phyloP scores from a whole-genome alignment of 2,329 filamentous ascomycete genomes.

The Escovopsis weberi region DNA sequence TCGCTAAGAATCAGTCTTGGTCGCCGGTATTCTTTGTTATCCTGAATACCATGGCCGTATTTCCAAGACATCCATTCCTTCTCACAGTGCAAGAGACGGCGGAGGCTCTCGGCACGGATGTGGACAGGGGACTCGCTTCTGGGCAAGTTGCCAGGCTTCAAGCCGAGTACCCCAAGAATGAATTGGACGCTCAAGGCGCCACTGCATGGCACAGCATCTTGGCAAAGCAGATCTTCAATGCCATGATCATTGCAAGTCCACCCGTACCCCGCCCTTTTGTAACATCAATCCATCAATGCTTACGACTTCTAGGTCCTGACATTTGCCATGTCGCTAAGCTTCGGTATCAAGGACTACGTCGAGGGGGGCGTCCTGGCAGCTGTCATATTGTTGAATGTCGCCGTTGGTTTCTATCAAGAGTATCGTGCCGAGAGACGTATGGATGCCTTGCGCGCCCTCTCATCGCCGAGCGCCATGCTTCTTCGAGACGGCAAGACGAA shows the following conservation, averaged over 20 bases:
- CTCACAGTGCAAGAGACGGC: constrained; percentile 48
- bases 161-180: constrained; percentile 49
- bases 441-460: constrained; percentile 46
- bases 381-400: constrained; percentile 55
- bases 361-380: constrained; percentile 53
- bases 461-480: constrained; percentile 47
- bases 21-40: no score
- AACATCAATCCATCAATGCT: no score
- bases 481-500: constrained; percentile 43
- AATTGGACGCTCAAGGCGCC: constrained; percentile 52
- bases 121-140: constrained; percentile 52
- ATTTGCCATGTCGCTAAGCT: constrained; percentile 61
- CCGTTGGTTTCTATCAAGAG: constrained; percentile 53
- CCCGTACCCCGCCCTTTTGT: background rate
- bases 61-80: constrained; percentile 43
- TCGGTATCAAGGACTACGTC: constrained; percentile 51
- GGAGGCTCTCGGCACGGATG: constrained; percentile 43
- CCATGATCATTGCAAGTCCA: constrained; percentile 53
- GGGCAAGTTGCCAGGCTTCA: constrained; percentile 44
- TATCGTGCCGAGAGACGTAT: constrained; percentile 52
- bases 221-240: constrained; percentile 59
- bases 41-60: constrained; percentile 21
- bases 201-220: constrained; percentile 61
- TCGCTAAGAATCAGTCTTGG: no score
- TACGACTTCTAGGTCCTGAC: constrained; percentile 45